Conservation (phyloP, 176 grass and related monocot genomes). For the Bothriochloa decipiens region DNA sequence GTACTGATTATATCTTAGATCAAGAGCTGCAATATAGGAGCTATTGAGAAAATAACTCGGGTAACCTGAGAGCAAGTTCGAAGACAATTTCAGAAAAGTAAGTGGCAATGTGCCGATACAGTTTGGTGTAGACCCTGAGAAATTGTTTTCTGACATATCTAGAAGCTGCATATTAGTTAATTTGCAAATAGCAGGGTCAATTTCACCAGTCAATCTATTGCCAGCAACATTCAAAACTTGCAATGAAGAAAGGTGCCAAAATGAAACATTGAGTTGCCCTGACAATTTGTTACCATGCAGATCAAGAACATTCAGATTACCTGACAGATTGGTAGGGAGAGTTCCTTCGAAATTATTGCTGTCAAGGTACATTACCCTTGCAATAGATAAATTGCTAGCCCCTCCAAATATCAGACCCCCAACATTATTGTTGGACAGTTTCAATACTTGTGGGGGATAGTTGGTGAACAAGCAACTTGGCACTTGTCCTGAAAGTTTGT, state of each 20-base stretch:
- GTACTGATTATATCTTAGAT: constrained; percentile 28
- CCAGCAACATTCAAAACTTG: constrained; percentile 4
- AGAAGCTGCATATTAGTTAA: background rate
- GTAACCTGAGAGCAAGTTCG: constrained; percentile 12
- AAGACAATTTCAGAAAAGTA: background rate
- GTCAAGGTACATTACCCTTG: background rate
- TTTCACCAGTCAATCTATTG: constrained; percentile 1
- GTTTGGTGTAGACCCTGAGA: background rate
- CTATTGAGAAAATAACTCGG: background rate
- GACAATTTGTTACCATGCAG: constrained; percentile 37
- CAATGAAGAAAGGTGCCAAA: background rate
- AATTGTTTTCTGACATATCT: constrained; percentile 32
- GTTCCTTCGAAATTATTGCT: background rate
- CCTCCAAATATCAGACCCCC: background rate
- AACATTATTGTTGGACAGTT: background rate
- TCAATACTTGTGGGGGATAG: background rate
- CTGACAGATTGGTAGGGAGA: background rate
- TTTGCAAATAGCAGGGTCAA: constrained; percentile 22
- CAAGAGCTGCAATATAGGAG: constrained; percentile 3
- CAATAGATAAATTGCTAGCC: background rate
- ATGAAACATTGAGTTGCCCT: background rate
- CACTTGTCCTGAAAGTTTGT: background rate
- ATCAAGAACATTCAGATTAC: background rate
- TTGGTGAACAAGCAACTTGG: background rate
- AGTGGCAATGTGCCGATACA: background rate